Percentiles rank a stretch among this genome's conserved stretches.
Evolutionary conservation across 495 filamentous ascomycete genomes (phyloP).

Genomic region (Penicillium coprophilum): DNA sequence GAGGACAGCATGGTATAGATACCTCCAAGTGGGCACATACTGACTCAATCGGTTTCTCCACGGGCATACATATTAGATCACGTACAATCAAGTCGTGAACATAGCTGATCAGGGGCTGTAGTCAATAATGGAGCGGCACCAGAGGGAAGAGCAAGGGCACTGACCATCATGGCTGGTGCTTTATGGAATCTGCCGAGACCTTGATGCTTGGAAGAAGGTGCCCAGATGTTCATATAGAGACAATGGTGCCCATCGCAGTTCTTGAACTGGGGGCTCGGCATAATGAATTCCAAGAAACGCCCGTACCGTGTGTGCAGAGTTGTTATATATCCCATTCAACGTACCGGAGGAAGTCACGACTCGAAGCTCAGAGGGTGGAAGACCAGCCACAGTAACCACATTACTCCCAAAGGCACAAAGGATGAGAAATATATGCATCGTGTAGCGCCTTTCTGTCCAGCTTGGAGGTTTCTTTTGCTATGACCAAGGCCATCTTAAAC

Average conservation of each 20-base stretch:
- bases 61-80: background rate
- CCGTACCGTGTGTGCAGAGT: conserved; percentile 27
- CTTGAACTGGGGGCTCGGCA: conserved; percentile 26
- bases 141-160: conserved; percentile 49
- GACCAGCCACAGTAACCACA: background rate
- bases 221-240: conserved; percentile 54
- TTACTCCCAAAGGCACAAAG: background rate
- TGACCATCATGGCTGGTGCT: conserved; percentile 23
- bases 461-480: background rate
- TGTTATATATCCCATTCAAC: conserved; percentile 37
- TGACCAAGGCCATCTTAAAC: background rate
- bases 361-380: conserved; percentile 1
- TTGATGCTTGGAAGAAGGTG: conserved; percentile 17
- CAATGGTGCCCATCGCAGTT: conserved; percentile 35
- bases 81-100: too few species aligned
- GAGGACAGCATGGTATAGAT: conserved; percentile 49
- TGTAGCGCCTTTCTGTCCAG: background rate
- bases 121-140: conserved; percentile 31
- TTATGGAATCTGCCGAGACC: background rate
- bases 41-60: conserved; percentile 11
- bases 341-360: conserved; percentile 26
- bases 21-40: conserved; percentile 48
- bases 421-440: background rate
- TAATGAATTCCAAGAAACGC: conserved; percentile 42
- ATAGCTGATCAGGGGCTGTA: background rate